phyloP scores from a whole-genome alignment of 352 stramenopile species.

The Globisporangium iwayamae region DNA sequence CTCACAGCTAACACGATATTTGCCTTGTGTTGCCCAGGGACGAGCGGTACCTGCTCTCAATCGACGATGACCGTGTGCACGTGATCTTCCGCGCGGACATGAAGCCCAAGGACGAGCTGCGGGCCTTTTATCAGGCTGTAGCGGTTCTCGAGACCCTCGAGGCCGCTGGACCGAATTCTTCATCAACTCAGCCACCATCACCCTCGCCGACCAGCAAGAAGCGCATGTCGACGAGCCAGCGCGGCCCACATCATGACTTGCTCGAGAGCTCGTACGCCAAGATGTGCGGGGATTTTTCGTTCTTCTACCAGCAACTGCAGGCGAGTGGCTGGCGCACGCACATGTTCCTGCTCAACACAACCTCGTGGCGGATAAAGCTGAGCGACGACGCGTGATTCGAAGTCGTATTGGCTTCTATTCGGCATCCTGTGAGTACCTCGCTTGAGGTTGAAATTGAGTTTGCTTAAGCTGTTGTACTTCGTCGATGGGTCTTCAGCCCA shows the following conservation, averaged over 20 bases:
- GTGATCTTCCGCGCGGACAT: conserved; percentile 56
- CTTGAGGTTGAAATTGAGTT: neutral
- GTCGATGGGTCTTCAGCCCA: no score
- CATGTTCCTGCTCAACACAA: conserved; percentile 69
- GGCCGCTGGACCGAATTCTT: neutral
- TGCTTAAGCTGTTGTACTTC: neutral
- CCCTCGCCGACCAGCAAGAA: conserved; percentile 17
- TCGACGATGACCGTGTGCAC: conserved; percentile 29
- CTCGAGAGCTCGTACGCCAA: conserved; percentile 44
- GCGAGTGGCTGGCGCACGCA: conserved; percentile 64
- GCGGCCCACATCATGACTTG: conserved; percentile 14
- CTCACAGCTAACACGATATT: neutral
- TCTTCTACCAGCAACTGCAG: conserved; percentile 61
- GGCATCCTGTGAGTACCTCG: neutral
- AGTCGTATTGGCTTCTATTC: neutral
- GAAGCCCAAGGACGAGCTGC: conserved; percentile 59
- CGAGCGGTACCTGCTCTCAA: conserved; percentile 53
- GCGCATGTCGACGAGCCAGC: neutral
- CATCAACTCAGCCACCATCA: conserved; percentile 8
- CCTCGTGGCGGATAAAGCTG: conserved; percentile 65
- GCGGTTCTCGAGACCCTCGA: conserved; percentile 44
- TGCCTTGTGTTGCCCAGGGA: conserved; percentile 28
- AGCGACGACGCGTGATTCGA: conserved; percentile 23
- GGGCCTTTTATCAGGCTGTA: conserved; percentile 67
- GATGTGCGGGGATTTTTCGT: conserved; percentile 54